Evolutionary conservation across 108 stramenopile genomes (phyloP).

Genomic region (Skeletonema grethae): DNA sequence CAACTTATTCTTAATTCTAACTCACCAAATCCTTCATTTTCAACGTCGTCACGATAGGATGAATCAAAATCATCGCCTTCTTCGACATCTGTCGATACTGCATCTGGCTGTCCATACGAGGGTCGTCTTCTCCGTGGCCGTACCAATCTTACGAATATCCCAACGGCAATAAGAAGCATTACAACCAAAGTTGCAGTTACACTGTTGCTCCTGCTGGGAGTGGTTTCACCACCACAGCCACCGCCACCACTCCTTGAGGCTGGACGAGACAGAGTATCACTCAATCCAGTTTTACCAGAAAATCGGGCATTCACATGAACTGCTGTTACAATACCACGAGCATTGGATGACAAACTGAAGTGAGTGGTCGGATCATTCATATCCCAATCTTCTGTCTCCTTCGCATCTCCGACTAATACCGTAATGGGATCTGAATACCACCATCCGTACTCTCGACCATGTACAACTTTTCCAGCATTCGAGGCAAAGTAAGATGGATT

Average conservation of each 20-base stretch:
- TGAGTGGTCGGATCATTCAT: slow-evolving; percentile 18
- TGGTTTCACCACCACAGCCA: not conserved
- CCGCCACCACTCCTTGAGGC: not conserved
- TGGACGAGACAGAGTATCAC: slow-evolving; percentile 3
- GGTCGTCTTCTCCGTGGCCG: slow-evolving; percentile 6
- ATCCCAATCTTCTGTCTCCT: slow-evolving; percentile 13
- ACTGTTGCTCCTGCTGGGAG: not conserved
- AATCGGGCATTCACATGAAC: slow-evolving; percentile 38
- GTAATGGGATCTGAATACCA: slow-evolving; percentile 49
- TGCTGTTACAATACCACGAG: slow-evolving; percentile 25
- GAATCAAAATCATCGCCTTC: not conserved
- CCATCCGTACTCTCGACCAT: slow-evolving; percentile 38
- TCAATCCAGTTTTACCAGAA: not conserved
- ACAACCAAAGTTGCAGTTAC: not conserved
- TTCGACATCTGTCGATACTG: slow-evolving; percentile 5
- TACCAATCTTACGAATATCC: slow-evolving; percentile 5
- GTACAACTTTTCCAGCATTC: slow-evolving; percentile 45
- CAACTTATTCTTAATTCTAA: not conserved
- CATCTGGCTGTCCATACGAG: not conserved
- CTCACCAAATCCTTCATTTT: not conserved
- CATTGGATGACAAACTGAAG: not conserved
- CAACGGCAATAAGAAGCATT: slow-evolving; percentile 2
- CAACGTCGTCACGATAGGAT: not conserved
- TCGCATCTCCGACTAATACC: slow-evolving; percentile 22
- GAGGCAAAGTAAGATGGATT: slow-evolving; percentile 52